phyloP scores from a whole-genome alignment of 371 early-diverging fungal species.

The Syncephalastrum racemosum region DNA sequence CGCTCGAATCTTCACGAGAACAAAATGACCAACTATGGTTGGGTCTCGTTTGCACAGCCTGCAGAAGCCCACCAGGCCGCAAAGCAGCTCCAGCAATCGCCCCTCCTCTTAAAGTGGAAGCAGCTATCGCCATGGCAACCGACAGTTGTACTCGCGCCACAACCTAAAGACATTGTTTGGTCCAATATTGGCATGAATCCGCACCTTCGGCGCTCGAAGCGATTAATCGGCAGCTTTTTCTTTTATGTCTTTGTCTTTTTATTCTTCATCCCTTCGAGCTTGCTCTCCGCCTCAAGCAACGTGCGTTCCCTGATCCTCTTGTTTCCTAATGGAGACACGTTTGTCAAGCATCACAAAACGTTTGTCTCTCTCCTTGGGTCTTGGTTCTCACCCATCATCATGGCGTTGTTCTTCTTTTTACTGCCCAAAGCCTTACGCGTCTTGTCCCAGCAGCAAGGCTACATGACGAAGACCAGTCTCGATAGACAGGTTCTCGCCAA shows the following conservation, averaged over 20 bases:
- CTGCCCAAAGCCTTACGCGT: conserved; percentile 69
- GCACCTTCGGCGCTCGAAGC: conserved; percentile 56
- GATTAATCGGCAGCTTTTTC: conserved; percentile 53
- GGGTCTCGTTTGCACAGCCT: conserved; percentile 69
- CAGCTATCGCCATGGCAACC: conserved; percentile 3
- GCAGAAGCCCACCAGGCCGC: conserved; percentile 64
- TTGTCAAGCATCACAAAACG: conserved; percentile 47
- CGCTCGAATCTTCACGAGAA: conserved; percentile 51
- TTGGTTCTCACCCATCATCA: conserved; percentile 69
- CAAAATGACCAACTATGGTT: conserved; percentile 70
- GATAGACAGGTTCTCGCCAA: conserved; percentile 78
- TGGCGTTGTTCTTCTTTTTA: conserved; percentile 68
- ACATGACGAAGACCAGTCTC: conserved; percentile 67
- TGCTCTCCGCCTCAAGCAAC: conserved; percentile 62
- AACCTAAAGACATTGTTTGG: conserved; percentile 83
- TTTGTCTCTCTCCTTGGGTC: conserved; percentile 64
- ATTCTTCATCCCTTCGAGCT: conserved; percentile 68
- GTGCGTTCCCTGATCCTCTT: conserved; percentile 53
- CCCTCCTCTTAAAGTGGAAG: conserved; percentile 3
- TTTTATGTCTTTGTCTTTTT: conserved; percentile 62
- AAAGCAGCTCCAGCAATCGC: conserved; percentile 23
- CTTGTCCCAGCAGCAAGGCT: conserved; percentile 79
- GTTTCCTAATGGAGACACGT: conserved; percentile 51
- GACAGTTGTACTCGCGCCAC: conserved; percentile 59
- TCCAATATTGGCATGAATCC: conserved; percentile 66